Evolutionary conservation across 1,139 yeast species (phyloP).

Genomic region (Taphrina sp.): DNA sequence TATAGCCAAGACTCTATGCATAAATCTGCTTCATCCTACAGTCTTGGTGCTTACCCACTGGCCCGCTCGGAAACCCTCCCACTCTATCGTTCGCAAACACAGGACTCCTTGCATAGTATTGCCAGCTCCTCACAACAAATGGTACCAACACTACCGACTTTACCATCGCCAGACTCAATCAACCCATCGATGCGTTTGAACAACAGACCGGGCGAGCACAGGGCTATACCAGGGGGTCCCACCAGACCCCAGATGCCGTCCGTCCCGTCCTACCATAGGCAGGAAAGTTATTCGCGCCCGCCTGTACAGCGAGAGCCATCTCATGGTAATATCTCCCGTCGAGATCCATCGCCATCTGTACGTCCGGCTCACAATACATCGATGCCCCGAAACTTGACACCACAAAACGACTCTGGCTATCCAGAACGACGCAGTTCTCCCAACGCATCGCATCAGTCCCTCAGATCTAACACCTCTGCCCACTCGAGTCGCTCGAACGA

Average conservation of each 20-base stretch:
- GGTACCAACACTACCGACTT: constrained; percentile 4
- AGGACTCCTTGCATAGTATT: neutral
- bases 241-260: constrained; percentile 4
- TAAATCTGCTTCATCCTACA: constrained; percentile 7
- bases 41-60: constrained; percentile 15
- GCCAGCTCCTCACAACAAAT: neutral
- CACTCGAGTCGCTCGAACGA: too few species aligned
- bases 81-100: constrained; percentile 14
- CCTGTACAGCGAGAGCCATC: too few species aligned
- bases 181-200: neutral
- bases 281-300: constrained; percentile 29
- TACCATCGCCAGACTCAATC: neutral
- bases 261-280: constrained; percentile 25
- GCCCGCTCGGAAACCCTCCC: constrained; percentile 16
- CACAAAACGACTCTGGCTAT: too few species aligned
- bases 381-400: too few species aligned
- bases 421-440: too few species aligned
- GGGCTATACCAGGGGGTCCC: neutral
- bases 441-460: too few species aligned
- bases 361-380: too few species aligned
- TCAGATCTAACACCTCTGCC: too few species aligned
- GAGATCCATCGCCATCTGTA: too few species aligned
- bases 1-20: constrained; percentile 6
- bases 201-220: neutral
- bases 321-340: too few species aligned